Evolutionary conservation across 2,329 filamentous ascomycete genomes (phyloP).

Genomic region (Sclerotinia sclerotiorum): DNA sequence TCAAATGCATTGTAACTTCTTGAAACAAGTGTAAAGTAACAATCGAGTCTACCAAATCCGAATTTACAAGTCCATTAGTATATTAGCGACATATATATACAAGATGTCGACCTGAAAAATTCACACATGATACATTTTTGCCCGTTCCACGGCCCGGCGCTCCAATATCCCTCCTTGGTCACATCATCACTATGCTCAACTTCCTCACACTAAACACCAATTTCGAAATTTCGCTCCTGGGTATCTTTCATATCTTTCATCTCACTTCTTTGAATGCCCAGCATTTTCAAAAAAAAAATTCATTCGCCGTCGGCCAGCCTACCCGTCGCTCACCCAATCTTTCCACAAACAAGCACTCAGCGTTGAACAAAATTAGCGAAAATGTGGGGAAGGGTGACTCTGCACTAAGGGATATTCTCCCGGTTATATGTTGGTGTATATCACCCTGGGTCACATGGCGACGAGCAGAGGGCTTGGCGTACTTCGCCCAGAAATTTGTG

Average conservation of each 20-base stretch:
- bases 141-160: background rate
- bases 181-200: background rate
- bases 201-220: no score
- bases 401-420: no score
- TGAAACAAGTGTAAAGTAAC: background rate
- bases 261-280: background rate
- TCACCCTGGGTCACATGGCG: background rate
- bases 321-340: background rate
- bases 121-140: background rate
- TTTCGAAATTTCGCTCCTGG: background rate
- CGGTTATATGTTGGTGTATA: background rate
- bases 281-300: background rate
- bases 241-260: no score
- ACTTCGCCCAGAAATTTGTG: background rate
- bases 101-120: background rate
- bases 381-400: background rate
- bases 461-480: background rate
- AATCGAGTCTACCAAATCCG: background rate
- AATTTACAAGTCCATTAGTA: background rate
- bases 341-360: slow-evolving; percentile 11
- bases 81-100: background rate
- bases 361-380: background rate
- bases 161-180: background rate
- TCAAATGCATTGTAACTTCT: slow-evolving; percentile 9
- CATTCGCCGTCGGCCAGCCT: slow-evolving; percentile 17